Conservation (phyloP, 2,329 filamentous ascomycete genomes). For the Teratosphaeria destructans region DNA sequence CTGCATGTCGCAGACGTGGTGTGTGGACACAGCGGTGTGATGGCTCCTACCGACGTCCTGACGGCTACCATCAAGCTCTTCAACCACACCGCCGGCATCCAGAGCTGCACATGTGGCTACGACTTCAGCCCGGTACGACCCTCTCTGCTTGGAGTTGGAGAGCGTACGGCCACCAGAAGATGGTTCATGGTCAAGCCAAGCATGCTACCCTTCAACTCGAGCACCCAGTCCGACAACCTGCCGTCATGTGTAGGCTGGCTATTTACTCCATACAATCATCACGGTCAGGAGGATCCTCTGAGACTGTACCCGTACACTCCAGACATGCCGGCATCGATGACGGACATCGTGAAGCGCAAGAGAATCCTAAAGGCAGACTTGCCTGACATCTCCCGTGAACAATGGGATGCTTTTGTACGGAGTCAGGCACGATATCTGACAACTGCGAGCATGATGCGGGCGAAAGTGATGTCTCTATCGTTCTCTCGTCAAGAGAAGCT, state of each 20-base stretch:
- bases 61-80: neutral
- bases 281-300: neutral
- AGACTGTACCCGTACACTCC: neutral
- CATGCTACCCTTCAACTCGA: neutral
- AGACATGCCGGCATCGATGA: neutral
- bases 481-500: neutral
- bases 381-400: neutral
- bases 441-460: neutral
- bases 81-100: neutral
- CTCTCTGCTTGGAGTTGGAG: neutral
- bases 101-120: neutral
- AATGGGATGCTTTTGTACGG: neutral
- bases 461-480: neutral
- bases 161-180: neutral
- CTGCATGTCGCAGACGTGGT: neutral
- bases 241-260: neutral
- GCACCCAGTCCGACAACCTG: neutral
- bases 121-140: neutral
- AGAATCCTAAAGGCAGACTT: neutral
- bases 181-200: neutral
- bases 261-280: neutral
- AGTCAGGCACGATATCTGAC: neutral
- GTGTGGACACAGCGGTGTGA: neutral
- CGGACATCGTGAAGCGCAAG: neutral
- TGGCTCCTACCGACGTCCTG: neutral